Evolutionary conservation across 2,329 filamentous ascomycete species (phyloP).

Genomic region (Fusarium abutilonis): DNA sequence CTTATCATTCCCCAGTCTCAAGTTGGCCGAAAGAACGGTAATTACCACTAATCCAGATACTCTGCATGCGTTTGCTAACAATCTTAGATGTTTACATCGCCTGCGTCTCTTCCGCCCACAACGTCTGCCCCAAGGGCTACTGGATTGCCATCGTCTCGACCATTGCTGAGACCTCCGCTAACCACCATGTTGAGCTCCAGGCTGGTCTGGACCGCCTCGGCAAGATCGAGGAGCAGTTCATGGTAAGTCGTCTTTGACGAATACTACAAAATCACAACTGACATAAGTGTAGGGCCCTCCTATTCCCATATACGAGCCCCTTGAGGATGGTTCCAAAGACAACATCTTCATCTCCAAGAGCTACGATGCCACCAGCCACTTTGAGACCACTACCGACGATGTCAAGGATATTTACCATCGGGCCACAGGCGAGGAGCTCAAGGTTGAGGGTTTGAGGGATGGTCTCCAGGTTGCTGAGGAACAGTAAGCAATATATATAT

Average conservation of each 20-base stretch:
- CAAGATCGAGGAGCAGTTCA: conserved; percentile 95
- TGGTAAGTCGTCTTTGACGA: conserved; percentile 62
- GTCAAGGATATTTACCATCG: conserved; percentile 93
- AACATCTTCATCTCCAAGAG: conserved; percentile 98
- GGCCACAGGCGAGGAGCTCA: conserved; percentile 83
- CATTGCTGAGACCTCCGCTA: conserved; percentile 88
- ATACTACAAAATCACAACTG: neutral
- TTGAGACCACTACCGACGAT: conserved; percentile 91
- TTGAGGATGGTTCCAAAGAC: conserved; percentile 83
- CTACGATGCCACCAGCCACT: conserved; percentile 98
- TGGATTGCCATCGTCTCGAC: conserved; percentile 99
- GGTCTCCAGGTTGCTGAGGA: conserved; percentile 78
- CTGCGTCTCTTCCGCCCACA: conserved; percentile 93
- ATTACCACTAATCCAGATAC: conserved; percentile 41
- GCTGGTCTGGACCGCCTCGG: conserved; percentile 92
- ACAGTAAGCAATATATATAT: conserved; percentile 51
- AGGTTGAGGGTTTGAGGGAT: conserved; percentile 87
- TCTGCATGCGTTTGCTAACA: conserved; percentile 12
- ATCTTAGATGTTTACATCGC: conserved; percentile 90
- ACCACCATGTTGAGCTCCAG: conserved; percentile 95
- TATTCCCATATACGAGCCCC: conserved; percentile 92
- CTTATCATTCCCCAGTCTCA: conserved; percentile 98
- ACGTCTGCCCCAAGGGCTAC: conserved; percentile 98
- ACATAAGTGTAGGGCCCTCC: conserved; percentile 68
- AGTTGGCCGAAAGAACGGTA: conserved; percentile 95